These are phyloP conservation scores for Simmondsia chinensis DNA, from an alignment of 148 eudicot genomes.

Conservation along the genomic window DNA sequence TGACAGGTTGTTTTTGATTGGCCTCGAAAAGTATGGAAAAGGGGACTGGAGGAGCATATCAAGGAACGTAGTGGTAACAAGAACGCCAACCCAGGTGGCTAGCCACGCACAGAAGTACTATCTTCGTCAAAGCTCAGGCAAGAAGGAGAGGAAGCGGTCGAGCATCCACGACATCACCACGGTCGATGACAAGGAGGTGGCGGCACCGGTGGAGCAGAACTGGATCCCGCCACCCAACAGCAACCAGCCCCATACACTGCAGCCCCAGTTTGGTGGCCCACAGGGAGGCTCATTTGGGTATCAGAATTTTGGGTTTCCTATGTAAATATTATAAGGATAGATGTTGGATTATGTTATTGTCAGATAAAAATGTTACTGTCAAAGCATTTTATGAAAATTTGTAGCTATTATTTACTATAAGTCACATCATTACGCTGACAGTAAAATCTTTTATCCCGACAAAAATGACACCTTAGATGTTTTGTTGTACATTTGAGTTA, in stretches of 20 bases:
- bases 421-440: no score
- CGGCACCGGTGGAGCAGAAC: conserved; percentile 26
- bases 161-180: conserved; percentile 80
- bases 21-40: conserved; percentile 63
- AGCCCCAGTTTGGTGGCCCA: conserved; percentile 10
- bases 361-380: no score
- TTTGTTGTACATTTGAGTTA: no score
- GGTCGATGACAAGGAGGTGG: conserved; percentile 25
- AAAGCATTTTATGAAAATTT: no score
- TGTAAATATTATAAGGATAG: conserved; percentile 10
- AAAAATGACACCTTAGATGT: no score
- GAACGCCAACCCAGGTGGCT: conserved; percentile 72
- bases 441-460: no score
- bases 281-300: conserved; percentile 23
- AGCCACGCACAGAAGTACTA: conserved; percentile 78
- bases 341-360: no score
- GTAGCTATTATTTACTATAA: no score
- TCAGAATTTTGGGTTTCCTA: conserved; percentile 20
- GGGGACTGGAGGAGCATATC: conserved; percentile 78
- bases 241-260: conserved; percentile 14
- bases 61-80: conserved; percentile 54
- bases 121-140: conserved; percentile 58
- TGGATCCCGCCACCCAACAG: conserved; percentile 33
- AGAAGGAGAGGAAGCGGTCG: conserved; percentile 63
- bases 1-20: conserved; percentile 52